Evolutionary conservation across 805 yeast species (phyloP).

Genomic region (Kregervanrija delftensis): DNA sequence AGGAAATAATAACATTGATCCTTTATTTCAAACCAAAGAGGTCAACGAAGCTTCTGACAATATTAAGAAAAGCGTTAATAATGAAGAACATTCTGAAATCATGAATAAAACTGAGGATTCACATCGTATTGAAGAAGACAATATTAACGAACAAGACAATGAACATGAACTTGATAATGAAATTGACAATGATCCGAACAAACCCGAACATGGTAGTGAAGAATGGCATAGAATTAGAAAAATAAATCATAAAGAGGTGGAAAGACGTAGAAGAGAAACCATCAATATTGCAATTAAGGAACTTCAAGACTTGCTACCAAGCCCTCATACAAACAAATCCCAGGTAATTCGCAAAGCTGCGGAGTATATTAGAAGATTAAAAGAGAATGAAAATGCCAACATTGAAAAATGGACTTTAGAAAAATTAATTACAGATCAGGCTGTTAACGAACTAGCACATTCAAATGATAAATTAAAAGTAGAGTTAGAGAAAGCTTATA

Average conservation of each 20-base stretch:
- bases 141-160: background rate
- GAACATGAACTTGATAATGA: background rate
- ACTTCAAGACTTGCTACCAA: conserved; percentile 70
- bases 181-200: conserved; percentile 19
- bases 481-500: conserved; percentile 86
- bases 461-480: conserved; percentile 82
- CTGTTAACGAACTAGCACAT: conserved; percentile 74
- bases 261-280: conserved; percentile 82
- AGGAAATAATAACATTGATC: too few relatives aligned
- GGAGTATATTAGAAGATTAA: conserved; percentile 81
- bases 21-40: background rate
- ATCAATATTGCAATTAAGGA: conserved; percentile 84
- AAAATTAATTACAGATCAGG: conserved; percentile 86
- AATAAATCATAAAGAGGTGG: conserved; percentile 93
- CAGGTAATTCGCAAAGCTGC: conserved; percentile 84
- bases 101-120: too few relatives aligned
- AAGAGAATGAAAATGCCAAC: conserved; percentile 82
- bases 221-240: conserved; percentile 81
- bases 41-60: background rate
- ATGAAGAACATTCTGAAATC: background rate
- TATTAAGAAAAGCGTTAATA: background rate
- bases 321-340: conserved; percentile 83
- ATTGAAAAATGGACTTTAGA: conserved; percentile 95
- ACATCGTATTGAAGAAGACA: too few relatives aligned
- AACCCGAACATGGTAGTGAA: conserved; percentile 67